These are phyloP conservation scores for Alternaria hordeiaustralica DNA, from an alignment of 2,329 filamentous ascomycete genomes.

Conservation along the genomic window DNA sequence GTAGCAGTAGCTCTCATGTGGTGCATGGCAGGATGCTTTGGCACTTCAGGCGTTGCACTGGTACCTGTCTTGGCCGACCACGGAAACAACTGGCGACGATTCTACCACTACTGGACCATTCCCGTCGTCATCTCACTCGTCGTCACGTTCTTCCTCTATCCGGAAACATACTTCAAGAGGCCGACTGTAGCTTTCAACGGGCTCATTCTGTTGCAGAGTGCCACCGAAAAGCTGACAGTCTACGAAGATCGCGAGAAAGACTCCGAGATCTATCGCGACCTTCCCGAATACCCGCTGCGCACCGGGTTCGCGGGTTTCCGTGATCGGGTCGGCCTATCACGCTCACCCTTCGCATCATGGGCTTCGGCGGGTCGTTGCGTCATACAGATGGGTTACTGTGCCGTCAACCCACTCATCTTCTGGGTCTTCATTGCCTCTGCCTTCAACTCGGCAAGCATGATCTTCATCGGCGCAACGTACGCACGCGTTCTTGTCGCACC, in stretches of 20 bases:
- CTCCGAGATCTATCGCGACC: conserved; percentile 32
- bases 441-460: conserved; percentile 38
- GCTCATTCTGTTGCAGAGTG: conserved; percentile 48
- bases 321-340: conserved; percentile 25
- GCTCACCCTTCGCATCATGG: conserved; percentile 36
- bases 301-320: conserved; percentile 14
- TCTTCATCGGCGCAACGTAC: conserved; percentile 39
- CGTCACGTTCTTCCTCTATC: conserved; percentile 40
- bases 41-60: conserved; percentile 30
- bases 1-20: conserved; percentile 45
- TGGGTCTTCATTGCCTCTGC: conserved; percentile 37
- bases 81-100: conserved; percentile 40
- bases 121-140: conserved; percentile 33
- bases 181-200: conserved; percentile 53
- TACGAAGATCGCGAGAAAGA: conserved; percentile 44
- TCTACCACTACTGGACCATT: conserved; percentile 43
- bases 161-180: conserved; percentile 52
- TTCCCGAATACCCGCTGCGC: conserved; percentile 24
- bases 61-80: conserved; percentile 38
- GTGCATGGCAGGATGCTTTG: conserved; percentile 35
- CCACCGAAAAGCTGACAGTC: conserved; percentile 49
- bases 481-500: conserved; percentile 21
- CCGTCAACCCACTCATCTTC: conserved; percentile 39
- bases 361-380: conserved; percentile 31
- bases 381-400: conserved; percentile 37